phyloP scores from a whole-genome alignment of 2,329 filamentous ascomycete genomes.

The Botrytis deweyae region DNA sequence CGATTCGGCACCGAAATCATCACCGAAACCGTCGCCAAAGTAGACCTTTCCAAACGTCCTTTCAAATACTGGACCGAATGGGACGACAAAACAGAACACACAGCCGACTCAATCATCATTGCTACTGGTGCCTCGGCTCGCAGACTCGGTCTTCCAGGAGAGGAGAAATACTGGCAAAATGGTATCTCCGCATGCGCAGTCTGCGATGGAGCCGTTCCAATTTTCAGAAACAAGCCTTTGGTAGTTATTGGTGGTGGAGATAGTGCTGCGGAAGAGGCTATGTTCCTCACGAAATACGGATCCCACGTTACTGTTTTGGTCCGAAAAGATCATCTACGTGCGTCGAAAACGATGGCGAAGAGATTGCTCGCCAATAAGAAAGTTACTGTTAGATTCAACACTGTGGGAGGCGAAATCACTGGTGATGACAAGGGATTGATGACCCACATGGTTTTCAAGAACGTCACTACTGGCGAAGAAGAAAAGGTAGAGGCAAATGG shows the following conservation, averaged over 20 bases:
- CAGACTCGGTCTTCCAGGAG: constrained; percentile 77
- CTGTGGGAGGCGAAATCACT: constrained; percentile 76
- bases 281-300: constrained; percentile 97
- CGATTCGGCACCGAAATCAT: constrained; percentile 92
- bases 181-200: constrained; percentile 96
- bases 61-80: constrained; percentile 96
- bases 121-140: constrained; percentile 93
- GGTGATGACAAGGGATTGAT: constrained; percentile 85
- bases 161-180: constrained; percentile 96
- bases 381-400: constrained; percentile 86
- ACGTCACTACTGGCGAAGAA: constrained; percentile 71
- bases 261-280: constrained; percentile 93
- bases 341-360: constrained; percentile 88
- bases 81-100: constrained; percentile 76
- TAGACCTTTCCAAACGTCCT: constrained; percentile 80
- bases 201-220: constrained; percentile 93
- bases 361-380: constrained; percentile 81
- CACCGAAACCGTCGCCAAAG: constrained; percentile 84
- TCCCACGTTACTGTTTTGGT: constrained; percentile 94
- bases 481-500: constrained; percentile 89
- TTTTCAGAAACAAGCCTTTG: constrained; percentile 94
- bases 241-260: constrained; percentile 97
- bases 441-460: constrained; percentile 81
- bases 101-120: constrained; percentile 88
- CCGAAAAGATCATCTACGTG: constrained; percentile 79